A percentile compares a stretch with the other conserved stretches of the same genome.
These are phyloP conservation scores for Conticribra weissflogii DNA, from an alignment of 108 stramenopile genomes.

Conservation along the genomic window DNA sequence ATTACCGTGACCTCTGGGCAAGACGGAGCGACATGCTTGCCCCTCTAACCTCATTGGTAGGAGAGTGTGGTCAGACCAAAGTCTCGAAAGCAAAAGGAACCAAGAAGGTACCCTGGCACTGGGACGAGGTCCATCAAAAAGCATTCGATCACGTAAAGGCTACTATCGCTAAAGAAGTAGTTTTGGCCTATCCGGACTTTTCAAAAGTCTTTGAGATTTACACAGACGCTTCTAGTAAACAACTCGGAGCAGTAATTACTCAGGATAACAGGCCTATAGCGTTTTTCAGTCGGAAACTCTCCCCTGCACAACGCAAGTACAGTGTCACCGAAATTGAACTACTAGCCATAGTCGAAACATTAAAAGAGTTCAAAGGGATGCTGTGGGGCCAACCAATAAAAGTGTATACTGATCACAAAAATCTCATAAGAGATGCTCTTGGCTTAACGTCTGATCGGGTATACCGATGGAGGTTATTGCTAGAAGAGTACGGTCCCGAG, in stretches of 20 bases:
- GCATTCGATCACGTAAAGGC: slow-evolving; percentile 52
- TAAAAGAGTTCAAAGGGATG: too few relatives aligned
- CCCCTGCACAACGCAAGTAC: too few relatives aligned
- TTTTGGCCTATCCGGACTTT: slow-evolving; percentile 53
- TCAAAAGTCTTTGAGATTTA: slow-evolving; percentile 32
- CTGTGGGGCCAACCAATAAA: too few relatives aligned
- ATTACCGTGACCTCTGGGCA: slow-evolving; percentile 58
- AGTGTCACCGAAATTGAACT: too few relatives aligned
- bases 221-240: background rate
- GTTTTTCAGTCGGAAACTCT: slow-evolving; percentile 2
- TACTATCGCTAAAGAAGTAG: slow-evolving; percentile 31
- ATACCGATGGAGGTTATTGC: too few relatives aligned
- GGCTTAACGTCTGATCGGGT: too few relatives aligned
- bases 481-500: too few relatives aligned
- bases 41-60: slow-evolving; percentile 35
- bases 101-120: slow-evolving; percentile 18
- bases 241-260: background rate
- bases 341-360: too few relatives aligned
- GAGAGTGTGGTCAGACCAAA: slow-evolving; percentile 24
- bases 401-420: too few relatives aligned
- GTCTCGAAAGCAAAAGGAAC: slow-evolving; percentile 10
- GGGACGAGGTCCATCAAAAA: slow-evolving; percentile 34
- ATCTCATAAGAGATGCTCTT: too few relatives aligned
- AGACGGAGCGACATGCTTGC: slow-evolving; percentile 47
- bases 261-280: background rate